Evolutionary conservation across 306 rosid species (phyloP).

Genomic region (Fragaria nilgerrensis): DNA sequence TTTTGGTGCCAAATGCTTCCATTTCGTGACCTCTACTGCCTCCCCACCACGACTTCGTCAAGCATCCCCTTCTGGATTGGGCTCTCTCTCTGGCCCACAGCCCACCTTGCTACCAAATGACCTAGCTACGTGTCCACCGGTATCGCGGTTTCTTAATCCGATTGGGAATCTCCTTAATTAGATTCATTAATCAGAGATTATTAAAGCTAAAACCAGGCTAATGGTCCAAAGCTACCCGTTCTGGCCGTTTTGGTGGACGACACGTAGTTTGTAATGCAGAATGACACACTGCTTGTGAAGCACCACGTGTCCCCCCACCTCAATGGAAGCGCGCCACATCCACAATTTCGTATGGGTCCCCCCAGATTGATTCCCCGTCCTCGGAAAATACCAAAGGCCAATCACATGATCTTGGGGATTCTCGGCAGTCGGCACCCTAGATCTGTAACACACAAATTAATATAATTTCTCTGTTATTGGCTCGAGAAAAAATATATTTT

Average conservation of each 20-base stretch:
- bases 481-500: background rate
- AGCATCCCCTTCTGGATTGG: background rate
- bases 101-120: background rate
- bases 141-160: background rate
- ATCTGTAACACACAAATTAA: background rate
- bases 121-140: background rate
- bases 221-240: background rate
- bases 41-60: background rate
- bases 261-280: background rate
- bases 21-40: background rate
- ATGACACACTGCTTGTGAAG: background rate
- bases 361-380: constrained; percentile 9
- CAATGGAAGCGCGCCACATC: constrained; percentile 6
- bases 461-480: background rate
- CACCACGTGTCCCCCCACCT: constrained; percentile 12
- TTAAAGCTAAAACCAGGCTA: background rate
- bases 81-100: background rate
- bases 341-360: background rate
- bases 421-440: background rate
- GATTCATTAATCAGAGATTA: background rate
- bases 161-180: background rate
- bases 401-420: background rate
- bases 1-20: background rate
- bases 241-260: background rate
- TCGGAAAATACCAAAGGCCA: background rate